Evolutionary conservation across 306 rosid genomes (phyloP).

Genomic region (Rubus idaeus): DNA sequence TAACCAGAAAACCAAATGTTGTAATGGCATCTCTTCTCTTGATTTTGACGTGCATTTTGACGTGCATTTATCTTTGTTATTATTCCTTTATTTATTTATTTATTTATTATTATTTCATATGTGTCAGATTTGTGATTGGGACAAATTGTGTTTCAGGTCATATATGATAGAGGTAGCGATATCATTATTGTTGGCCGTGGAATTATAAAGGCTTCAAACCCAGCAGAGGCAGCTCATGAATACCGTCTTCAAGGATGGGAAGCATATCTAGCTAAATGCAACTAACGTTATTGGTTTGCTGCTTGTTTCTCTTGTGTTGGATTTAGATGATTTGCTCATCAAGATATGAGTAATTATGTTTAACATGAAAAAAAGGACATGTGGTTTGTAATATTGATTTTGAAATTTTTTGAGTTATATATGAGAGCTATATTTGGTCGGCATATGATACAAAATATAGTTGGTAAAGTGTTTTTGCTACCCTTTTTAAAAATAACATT

Average conservation of each 20-base stretch:
- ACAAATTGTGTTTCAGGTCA: slow-evolving; percentile 51
- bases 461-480: not conserved
- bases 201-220: slow-evolving; percentile 80
- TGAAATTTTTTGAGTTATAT: not conserved
- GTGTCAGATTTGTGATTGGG: not conserved
- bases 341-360: not conserved
- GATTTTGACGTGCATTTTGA: not conserved
- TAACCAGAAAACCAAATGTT: not conserved
- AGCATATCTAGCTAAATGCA: slow-evolving; percentile 65
- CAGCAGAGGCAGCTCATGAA: slow-evolving; percentile 68
- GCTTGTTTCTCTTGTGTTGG: not conserved
- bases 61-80: not conserved
- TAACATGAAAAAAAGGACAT: not conserved
- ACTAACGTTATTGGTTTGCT: not conserved
- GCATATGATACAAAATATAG: not conserved
- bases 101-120: not conserved
- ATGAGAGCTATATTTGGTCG: not conserved
- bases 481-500: not conserved
- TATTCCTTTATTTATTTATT: too few species aligned
- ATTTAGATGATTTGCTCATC: not conserved
- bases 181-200: slow-evolving; percentile 85
- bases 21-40: not conserved
- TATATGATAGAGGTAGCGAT: slow-evolving; percentile 83
- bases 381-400: not conserved
- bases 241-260: slow-evolving; percentile 87